These are phyloP conservation scores for Candida palmyrensis DNA, from an alignment of 805 yeast species.

Conservation along the genomic window DNA sequence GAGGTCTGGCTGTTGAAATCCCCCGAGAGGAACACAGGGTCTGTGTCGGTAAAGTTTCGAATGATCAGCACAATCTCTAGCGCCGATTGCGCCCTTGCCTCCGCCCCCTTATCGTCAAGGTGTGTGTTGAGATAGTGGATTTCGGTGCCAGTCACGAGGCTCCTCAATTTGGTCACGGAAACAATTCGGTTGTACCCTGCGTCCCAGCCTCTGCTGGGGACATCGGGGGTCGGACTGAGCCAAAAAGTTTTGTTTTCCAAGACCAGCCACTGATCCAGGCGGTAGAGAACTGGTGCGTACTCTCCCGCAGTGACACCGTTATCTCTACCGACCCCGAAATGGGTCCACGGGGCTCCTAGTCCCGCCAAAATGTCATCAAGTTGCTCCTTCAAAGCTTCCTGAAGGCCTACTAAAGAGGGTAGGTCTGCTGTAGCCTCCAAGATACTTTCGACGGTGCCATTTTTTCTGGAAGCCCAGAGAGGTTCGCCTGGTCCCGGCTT, in stretches of 20 bases:
- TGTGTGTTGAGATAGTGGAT: slow-evolving; percentile 11
- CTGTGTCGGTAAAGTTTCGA: slow-evolving; percentile 3
- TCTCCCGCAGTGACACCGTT: slow-evolving; percentile 4
- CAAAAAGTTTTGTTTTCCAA: slow-evolving; percentile 5
- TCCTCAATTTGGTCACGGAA: slow-evolving; percentile 7
- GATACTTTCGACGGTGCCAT: slow-evolving; percentile 10
- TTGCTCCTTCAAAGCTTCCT: slow-evolving; percentile 45
- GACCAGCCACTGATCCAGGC: slow-evolving; percentile 1
- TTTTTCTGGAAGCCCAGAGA: slow-evolving; percentile 11
- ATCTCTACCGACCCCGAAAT: slow-evolving; percentile 7
- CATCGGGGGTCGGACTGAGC: slow-evolving; percentile 7
- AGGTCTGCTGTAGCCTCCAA: slow-evolving; percentile 4
- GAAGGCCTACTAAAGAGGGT: slow-evolving; percentile 22
- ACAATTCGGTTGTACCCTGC: slow-evolving; percentile 11
- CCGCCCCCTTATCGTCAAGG: slow-evolving; percentile 6
- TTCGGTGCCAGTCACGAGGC: slow-evolving; percentile 4
- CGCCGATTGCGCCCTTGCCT: slow-evolving; percentile 10
- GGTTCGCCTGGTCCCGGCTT: slow-evolving; percentile 8
- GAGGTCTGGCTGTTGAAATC: slow-evolving; percentile 12
- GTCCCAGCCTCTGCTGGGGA: slow-evolving; percentile 6
- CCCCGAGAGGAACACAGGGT: slow-evolving; percentile 6
- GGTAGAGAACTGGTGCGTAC: slow-evolving; percentile 5
- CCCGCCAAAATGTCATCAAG: slow-evolving; percentile 31
- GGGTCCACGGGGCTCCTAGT: slow-evolving; percentile 14
- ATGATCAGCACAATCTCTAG: slow-evolving; percentile 4